phyloP scores from a whole-genome alignment of 1,139 yeast genomes.

The Magnusiomyces tetraspermus region DNA sequence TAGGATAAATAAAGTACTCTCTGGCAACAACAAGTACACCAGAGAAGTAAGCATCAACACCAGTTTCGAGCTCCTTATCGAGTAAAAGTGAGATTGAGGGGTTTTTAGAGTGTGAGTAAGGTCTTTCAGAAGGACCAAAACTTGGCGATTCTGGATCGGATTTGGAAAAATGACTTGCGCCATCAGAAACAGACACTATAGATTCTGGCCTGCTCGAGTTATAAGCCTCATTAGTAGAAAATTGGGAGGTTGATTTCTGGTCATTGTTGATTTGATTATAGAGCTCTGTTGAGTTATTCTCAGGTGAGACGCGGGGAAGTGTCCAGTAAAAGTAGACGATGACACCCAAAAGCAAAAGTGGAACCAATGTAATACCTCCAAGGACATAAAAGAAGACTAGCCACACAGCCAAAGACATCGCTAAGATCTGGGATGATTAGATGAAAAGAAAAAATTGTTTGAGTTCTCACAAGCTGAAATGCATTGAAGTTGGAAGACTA shows the following conservation, averaged over 20 bases:
- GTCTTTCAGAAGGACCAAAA: neutral
- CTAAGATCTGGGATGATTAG: no score
- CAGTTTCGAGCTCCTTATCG: constrained; percentile 49
- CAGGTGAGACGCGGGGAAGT: constrained; percentile 31
- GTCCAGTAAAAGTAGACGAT: constrained; percentile 28
- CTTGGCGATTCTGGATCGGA: neutral
- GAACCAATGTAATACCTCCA: constrained; percentile 77
- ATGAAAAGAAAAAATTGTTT: neutral
- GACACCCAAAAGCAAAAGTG: constrained; percentile 39
- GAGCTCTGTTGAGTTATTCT: constrained; percentile 16
- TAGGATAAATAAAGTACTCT: constrained; percentile 49
- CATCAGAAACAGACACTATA: neutral
- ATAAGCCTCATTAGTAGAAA: neutral
- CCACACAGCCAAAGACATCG: constrained; percentile 11
- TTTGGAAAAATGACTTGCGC: constrained; percentile 17
- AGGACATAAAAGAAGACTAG: constrained; percentile 41
- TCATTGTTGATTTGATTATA: neutral
- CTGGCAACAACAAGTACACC: constrained; percentile 85
- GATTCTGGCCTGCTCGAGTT: neutral
- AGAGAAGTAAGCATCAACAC: constrained; percentile 54
- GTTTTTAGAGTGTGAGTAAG: neutral
- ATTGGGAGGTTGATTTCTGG: neutral
- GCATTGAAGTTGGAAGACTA: neutral
- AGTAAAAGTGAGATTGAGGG: constrained; percentile 12
- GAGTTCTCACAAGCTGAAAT: neutral